Evolutionary conservation across 2,329 filamentous ascomycete genomes (phyloP), one percentile per base, ranked within the genome.

Genomic region (Byssothecium circinans): DNA sequence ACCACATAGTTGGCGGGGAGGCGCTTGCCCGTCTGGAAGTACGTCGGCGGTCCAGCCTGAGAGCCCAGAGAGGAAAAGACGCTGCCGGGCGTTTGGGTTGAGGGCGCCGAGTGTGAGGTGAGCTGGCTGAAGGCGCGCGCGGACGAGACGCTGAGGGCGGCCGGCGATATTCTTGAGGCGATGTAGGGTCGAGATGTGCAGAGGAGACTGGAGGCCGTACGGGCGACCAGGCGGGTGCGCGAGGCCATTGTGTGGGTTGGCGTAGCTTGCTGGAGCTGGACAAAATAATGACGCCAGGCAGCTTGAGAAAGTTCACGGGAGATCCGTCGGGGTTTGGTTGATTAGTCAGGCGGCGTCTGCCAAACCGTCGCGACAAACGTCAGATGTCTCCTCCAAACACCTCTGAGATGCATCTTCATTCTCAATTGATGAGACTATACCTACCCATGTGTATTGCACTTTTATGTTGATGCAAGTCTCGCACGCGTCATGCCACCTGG

Each of bases 1-100:
- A 99, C 79, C 54, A 99, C 79, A 3, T 94, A 99, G 75, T 99
- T 99, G 60, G 91, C 89, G 22, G 94, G 94, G 43, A 96, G 80
- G 18, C 78, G 73, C 36, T 76, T 73, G 8, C 77, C 75, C 27
- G 65, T 64, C 68, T 88, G 86, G 73, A 95, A 95, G 74, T 95
- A 95, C n/a, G 87, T 85, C 7, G 86, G 81, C 29, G 86, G 81
- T 3, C 78, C 62, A 45, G 49, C 29, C 30, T 56, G 53, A 2
- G 62, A 60, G 46, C 56, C 62, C 36, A 62, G 57, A 15, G 65
- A 62, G 27, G 57, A 57, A 51, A 68, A 67, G 52, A 68, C 57
- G 49, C 56, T 67, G 27, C 57, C 45, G 33, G 64, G 58, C 52
- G 53, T 62, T 27, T 52, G 50, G 2, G 56, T 53, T 17, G 54